A percentile compares a stretch with the other conserved stretches of the same genome.
These are phyloP conservation scores for Fusarium coffeatum DNA, from an alignment of 2,329 filamentous ascomycete species.

Conservation along the genomic window DNA sequence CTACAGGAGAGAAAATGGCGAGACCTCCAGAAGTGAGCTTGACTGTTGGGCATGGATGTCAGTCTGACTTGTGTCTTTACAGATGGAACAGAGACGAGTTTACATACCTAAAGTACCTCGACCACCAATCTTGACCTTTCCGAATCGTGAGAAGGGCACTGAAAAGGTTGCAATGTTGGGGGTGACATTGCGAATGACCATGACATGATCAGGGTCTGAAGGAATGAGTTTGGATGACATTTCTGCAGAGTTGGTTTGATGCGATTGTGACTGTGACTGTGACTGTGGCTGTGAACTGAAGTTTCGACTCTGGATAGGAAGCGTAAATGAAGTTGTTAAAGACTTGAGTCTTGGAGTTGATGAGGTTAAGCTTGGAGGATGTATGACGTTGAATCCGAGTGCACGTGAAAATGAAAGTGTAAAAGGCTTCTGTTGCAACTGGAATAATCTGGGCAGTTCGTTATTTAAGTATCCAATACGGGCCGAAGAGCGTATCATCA, in stretches of 20 bases:
- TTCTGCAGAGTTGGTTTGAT: constrained; percentile 27
- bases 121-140: constrained; percentile 83
- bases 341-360: not conserved
- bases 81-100: not conserved
- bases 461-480: constrained; percentile 17
- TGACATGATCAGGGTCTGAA: constrained; percentile 79
- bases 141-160: constrained; percentile 85
- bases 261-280: constrained; percentile 11
- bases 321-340: not conserved
- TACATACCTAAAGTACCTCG: constrained; percentile 82
- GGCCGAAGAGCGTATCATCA: constrained; percentile 18
- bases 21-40: constrained; percentile 81
- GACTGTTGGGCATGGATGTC: constrained; percentile 62
- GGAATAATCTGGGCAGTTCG: constrained; percentile 1
- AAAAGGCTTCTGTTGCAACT: not conserved
- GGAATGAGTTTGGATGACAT: constrained; percentile 76
- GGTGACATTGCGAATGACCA: constrained; percentile 89
- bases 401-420: constrained; percentile 23
- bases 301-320: not conserved
- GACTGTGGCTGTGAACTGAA: constrained; percentile 29
- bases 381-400: not conserved
- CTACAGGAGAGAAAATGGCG: constrained; percentile 91
- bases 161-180: constrained; percentile 83
- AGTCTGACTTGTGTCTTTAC: not conserved
- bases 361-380: constrained; percentile 22